These are phyloP conservation scores for Septoria linicola DNA, from an alignment of 2,329 filamentous ascomycete genomes.

Conservation along the genomic window DNA sequence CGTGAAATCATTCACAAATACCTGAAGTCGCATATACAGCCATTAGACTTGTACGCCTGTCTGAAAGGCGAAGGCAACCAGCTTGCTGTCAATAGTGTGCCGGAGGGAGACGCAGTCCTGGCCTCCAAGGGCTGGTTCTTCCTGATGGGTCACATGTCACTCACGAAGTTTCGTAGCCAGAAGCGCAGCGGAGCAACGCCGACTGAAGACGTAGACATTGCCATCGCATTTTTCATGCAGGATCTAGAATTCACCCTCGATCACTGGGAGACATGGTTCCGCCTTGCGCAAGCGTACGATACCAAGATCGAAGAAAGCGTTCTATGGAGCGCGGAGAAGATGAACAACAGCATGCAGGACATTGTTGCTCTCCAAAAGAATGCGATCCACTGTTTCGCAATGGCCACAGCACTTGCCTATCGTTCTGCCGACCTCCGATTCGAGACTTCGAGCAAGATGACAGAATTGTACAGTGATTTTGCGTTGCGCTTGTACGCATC, in stretches of 20 bases:
- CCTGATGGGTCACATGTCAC: slow-evolving; percentile 79
- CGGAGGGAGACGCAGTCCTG: slow-evolving; percentile 63
- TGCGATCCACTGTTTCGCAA: slow-evolving; percentile 75
- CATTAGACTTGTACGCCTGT: slow-evolving; percentile 74
- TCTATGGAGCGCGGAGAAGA: slow-evolving; percentile 85
- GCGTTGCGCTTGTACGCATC: slow-evolving; percentile 68
- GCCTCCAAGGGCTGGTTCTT: slow-evolving; percentile 90
- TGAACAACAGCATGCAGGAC: slow-evolving; percentile 78
- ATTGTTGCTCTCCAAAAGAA: slow-evolving; percentile 73
- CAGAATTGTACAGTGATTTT: slow-evolving; percentile 68
- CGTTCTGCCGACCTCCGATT: slow-evolving; percentile 55
- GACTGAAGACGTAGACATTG: slow-evolving; percentile 80
- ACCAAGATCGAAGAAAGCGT: slow-evolving; percentile 84
- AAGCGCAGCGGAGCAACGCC: slow-evolving; percentile 71
- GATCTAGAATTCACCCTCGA: slow-evolving; percentile 80
- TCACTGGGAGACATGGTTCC: slow-evolving; percentile 88
- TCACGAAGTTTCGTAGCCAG: slow-evolving; percentile 80
- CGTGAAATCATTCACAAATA: slow-evolving; percentile 77
- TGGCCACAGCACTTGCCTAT: slow-evolving; percentile 64
- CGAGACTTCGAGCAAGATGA: slow-evolving; percentile 57
- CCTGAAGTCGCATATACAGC: slow-evolving; percentile 80
- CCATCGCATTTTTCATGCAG: slow-evolving; percentile 73
- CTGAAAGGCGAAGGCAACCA: slow-evolving; percentile 74
- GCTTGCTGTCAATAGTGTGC: slow-evolving; percentile 63
- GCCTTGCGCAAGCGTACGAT: slow-evolving; percentile 82